These are phyloP conservation scores for Populus deltoides DNA, from an alignment of 345 rosid genomes.

Conservation along the genomic window DNA sequence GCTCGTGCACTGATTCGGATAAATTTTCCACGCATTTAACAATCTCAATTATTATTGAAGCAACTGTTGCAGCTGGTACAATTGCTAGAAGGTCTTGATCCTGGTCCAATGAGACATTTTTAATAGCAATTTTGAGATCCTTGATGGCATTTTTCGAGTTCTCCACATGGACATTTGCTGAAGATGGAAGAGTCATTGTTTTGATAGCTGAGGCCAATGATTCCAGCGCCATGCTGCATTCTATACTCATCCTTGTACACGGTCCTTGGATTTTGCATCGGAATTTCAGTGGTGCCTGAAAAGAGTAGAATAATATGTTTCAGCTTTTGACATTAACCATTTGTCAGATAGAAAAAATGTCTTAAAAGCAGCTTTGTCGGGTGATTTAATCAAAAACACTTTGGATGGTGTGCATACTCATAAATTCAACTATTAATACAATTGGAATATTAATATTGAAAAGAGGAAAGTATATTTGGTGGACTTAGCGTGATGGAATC, in stretches of 20 bases:
- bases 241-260: slow-evolving; percentile 22
- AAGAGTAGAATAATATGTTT: neutral
- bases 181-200: slow-evolving; percentile 20
- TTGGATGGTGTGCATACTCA: neutral
- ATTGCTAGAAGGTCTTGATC: slow-evolving; percentile 7
- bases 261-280: slow-evolving; percentile 10
- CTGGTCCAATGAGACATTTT: slow-evolving; percentile 5
- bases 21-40: slow-evolving; percentile 20
- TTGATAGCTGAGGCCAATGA: slow-evolving; percentile 21
- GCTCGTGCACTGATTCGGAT: slow-evolving; percentile 16
- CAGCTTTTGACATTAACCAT: neutral
- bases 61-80: slow-evolving; percentile 41
- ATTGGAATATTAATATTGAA: neutral
- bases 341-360: neutral
- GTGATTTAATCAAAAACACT: slow-evolving; percentile 9
- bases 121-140: slow-evolving; percentile 14
- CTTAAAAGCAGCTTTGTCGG: neutral
- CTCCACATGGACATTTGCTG: slow-evolving; percentile 14
- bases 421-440: neutral
- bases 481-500: too few relatives aligned
- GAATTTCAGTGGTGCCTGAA: slow-evolving; percentile 17
- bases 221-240: slow-evolving; percentile 25
- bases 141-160: slow-evolving; percentile 16
- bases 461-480: too few relatives aligned
- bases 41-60: slow-evolving; percentile 15